Evolutionary conservation across 306 rosid genomes (phyloP), one percentile per base, ranked within the genome.

Genomic region (Sesbania bispinosa): DNA sequence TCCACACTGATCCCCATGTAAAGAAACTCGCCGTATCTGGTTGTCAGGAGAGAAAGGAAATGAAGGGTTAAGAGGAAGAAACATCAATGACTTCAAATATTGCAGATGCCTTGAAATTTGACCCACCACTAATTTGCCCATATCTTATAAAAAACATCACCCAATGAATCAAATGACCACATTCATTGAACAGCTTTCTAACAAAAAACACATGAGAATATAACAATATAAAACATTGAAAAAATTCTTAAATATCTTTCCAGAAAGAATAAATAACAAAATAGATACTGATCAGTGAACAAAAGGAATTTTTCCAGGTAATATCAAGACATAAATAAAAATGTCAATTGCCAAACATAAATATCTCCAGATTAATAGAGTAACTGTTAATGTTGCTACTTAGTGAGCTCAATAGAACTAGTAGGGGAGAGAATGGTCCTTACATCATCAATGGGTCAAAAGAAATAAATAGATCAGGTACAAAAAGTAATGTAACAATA

Each of bases 11-110:
- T 90, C 92, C 42, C 73, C 89, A 6, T 61, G 75, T 27, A 89
- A 35, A 57, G 95, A 77, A 80, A 88, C 84, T 78, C 97, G 83
- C 88, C 89, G 76, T 59, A 94, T 86, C 98, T 94, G 77, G 65
- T 63, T 52, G 43, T 26, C 72, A 64, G 39, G 36, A 69, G 55
- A 62, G 38, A 82, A 50, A 58, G 26, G 43, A 64, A 65, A 33
- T 19, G 57, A 27, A 41, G 30, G 33, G 3, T 10, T 74, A 7
- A 73, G 77, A 61, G 24, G 39, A 43, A 73, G 18, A 51, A 54
- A 46, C n/a, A n/a, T 26, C 18, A 55, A 13, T 14, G 15, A 32
- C 59, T 66, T 58, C 46, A 55, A 47, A 62, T 36, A n/a, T 8
- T 20, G 59, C 29, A 62, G 16, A 68, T 45, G 32, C 77, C 65